Base-by-base conservation (phyloP, 2,329 filamentous ascomycete species). In the Arachnomyces sp. region DNA sequence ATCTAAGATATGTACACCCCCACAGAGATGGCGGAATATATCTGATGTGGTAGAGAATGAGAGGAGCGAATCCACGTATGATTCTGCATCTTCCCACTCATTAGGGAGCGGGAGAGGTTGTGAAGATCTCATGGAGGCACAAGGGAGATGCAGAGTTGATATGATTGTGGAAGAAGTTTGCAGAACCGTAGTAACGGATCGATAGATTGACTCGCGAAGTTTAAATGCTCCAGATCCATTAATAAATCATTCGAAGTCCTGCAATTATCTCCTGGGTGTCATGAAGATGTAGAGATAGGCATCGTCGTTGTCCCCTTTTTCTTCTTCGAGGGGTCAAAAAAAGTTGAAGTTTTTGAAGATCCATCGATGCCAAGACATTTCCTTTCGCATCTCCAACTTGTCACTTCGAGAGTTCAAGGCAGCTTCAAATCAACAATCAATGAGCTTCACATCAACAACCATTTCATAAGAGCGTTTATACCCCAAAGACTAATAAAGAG, bases 1-100 rank as follows among this genome's bases (percentile, higher is more conserved):
- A 60, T 98, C 92, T 42, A 96, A 73, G 47, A 98, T 89, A 58
- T 98, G 92, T 1, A 96, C 85, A n/a, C 90, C 89, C 39, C 92
- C 92, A 57, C 88, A 94, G n/a, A 98, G 73, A 17, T 85, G 86
- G 49, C 86, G 83, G 51, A 95, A 88, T 1, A 87, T 71, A 39
- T 81, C 76, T 34, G 83, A 84, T 2, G 78, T 79, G 4, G 79
- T 79, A 1, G 81, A 76, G 54, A 96, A 94, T 14, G 77, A 59
- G 17, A 96, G 71, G 9, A 96, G 75, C 13, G 79, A 80, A 17
- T 84, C 72, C 36, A 94, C 75, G 60, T 94, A 98, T 39, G 79
- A 74, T 35, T 94, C 84, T 4, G 79, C 66, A 33, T 76, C 77
- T 29, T 68, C 58, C 69, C 90, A 95, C 52, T 77, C 76, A 37